Base-by-base conservation (phyloP, 495 filamentous ascomycete genomes). In the Pyrenopolyporus hunteri region DNA sequence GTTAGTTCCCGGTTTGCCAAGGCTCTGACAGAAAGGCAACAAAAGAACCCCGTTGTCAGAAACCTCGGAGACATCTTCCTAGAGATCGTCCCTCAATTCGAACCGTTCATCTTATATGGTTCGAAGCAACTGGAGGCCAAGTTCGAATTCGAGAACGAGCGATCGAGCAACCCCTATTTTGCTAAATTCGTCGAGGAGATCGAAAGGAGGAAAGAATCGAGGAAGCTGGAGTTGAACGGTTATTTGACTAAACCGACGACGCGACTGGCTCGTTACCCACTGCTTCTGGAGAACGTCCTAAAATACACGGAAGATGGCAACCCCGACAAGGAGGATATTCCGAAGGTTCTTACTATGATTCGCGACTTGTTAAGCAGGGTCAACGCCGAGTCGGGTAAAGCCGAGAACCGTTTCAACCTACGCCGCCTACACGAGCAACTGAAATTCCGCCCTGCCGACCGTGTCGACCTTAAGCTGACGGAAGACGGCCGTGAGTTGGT, bases 231-330 rank as follows among this genome's bases (percentile, higher is more conserved):
- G 74, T 78, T 99, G 43, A 99, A 99, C 74, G 95, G 95, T 57
- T 99, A 99, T 69, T 78, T 99, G 39, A 99, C 95, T 1, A 99
- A 99, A 73, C 95, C 95, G 0, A 99, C 95, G 4, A 99, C 95
- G 25, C 83, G 95, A 79, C 79, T 99, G 66, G 95, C 95, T 31
- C 84, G 95, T 70, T 99, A 99, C 72, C 95, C 95, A 4, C 79
- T 99, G 26, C 81, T 99, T 2, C 79, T 99, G n/a, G 94, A 97
- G 59, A 90, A 91, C 46, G 88, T 98, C 19, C 66, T 89, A 40
- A 98, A 97, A 67, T 88, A 91, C 68, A 97, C 93, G 0, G 83
- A 88, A 16, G 89, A 93, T 33, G 90, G 87, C 25, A 97, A 86
- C 59, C 87, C 92, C 0, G 95, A 99, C 67, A 92, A 88, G 73